These are phyloP conservation scores for Pythium aquatile DNA, from an alignment of 352 stramenopile species.

Conservation along the genomic window DNA sequence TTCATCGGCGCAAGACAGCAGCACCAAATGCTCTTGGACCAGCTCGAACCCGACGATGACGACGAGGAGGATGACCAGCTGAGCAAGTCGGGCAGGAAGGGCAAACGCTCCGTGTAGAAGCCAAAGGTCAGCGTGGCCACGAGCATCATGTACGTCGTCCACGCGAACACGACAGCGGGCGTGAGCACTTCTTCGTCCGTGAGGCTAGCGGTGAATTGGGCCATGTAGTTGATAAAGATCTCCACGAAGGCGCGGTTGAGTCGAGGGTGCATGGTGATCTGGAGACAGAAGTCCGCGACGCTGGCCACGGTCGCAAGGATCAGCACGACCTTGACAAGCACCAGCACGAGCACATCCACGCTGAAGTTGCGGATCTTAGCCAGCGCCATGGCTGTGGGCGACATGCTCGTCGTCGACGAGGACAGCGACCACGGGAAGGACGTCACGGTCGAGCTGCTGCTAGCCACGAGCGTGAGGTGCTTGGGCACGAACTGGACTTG, in stretches of 20 bases:
- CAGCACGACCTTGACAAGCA: slow-evolving; percentile 50
- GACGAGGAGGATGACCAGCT: slow-evolving; percentile 30
- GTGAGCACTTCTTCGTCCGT: slow-evolving; percentile 62
- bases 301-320: slow-evolving; percentile 55
- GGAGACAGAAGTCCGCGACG: slow-evolving; percentile 69
- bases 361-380: slow-evolving; percentile 15
- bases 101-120: slow-evolving; percentile 50
- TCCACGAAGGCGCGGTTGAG: slow-evolving; percentile 66
- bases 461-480: slow-evolving; percentile 50
- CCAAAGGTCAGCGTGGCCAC: slow-evolving; percentile 49
- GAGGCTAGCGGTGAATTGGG: slow-evolving; percentile 56
- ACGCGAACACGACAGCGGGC: slow-evolving; percentile 49
- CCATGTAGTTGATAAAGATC: slow-evolving; percentile 66
- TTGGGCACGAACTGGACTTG: slow-evolving; percentile 44
- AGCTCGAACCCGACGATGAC: slow-evolving; percentile 24
- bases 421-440: slow-evolving; percentile 34
- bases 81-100: slow-evolving; percentile 52
- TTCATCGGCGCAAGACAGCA: slow-evolving; percentile 5
- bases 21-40: slow-evolving; percentile 8
- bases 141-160: slow-evolving; percentile 47
- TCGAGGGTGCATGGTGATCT: slow-evolving; percentile 65
- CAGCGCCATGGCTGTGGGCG: slow-evolving; percentile 12
- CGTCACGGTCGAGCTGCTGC: slow-evolving; percentile 17
- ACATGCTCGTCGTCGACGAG: slow-evolving; percentile 13
- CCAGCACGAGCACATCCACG: slow-evolving; percentile 25